Base-by-base conservation (phyloP, 176 grass and related monocot genomes). In the Zizania latifolia region DNA sequence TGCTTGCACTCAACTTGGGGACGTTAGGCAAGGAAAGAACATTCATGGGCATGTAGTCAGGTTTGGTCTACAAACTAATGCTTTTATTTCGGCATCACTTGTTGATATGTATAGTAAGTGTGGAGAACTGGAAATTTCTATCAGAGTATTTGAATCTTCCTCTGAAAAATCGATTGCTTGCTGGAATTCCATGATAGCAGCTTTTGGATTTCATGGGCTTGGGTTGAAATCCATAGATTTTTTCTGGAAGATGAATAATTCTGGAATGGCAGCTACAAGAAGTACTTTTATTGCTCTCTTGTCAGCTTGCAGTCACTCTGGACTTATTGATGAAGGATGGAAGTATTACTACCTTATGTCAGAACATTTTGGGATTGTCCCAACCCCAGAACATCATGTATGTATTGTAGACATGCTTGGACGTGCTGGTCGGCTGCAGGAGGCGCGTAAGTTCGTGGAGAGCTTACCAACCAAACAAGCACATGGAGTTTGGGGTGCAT, bases 31-130 rank as follows among this genome's bases (percentile, higher is more conserved):
- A 38, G 89, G 95, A 66, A 94, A 88, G 68, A 86, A 75, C 70
- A 90, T 88, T 83, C 86, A 94, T 74, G 89, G 84, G 6, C 73
- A 88, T 72, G 62, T 88, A 27, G n/a, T n/a, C n/a, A n/a, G n/a
- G n/a, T n/a, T n/a, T n/a, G n/a, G 36, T 65, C 59, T 88, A 29
- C 78, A 90, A 54, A 87, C 46, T 17, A 92, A 99, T 78, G 39
- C 45, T 76, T 92, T 79, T 84, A 82, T 99, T 80, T 88, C 78
- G 58, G 75, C 91, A 7, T 85, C 89, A 21, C 91, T 99, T 69
- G 61, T 99, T 65, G 89, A 94, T 90, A 83, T 94, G 91, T 99
- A 99, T 31, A 90, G 91, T 70, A 99, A 99, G 84, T 94, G 86
- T 23, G 91, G 91, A 65, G 79, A 70, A 70, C 71, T 99, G 54